phyloP scores from a whole-genome alignment of 441 rosid species.

The Corymbia calophylla region DNA sequence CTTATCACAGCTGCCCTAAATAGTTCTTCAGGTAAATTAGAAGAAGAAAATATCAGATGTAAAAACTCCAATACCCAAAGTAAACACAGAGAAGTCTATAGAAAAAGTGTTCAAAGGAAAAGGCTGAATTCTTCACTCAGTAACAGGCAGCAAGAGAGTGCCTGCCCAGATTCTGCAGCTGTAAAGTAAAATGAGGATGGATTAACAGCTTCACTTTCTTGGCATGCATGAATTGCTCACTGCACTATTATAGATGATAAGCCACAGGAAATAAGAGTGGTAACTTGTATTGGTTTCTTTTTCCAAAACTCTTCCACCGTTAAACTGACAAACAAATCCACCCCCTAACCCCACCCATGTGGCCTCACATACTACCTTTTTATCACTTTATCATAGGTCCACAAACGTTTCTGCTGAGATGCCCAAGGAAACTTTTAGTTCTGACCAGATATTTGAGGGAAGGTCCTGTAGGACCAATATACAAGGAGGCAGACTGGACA shows the following conservation, averaged over 20 bases:
- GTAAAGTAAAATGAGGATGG: not conserved
- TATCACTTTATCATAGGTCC: not conserved
- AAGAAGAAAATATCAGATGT: not conserved
- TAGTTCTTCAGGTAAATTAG: not conserved
- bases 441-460: not conserved
- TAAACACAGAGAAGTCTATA: not conserved
- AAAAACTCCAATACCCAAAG: not conserved
- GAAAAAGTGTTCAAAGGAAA: not conserved
- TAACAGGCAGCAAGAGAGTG: not conserved
- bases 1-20: not conserved
- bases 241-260: not conserved
- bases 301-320: not conserved
- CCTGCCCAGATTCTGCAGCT: not conserved
- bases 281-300: not conserved
- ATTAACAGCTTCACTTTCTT: not conserved
- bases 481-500: not conserved
- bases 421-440: not conserved
- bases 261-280: not conserved
- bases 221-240: not conserved
- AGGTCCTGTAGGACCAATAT: not conserved
- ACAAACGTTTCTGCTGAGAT: not conserved
- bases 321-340: not conserved
- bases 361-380: not conserved
- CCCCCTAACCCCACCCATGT: not conserved
- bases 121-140: not conserved